These are phyloP conservation scores for Vaccinium corymbosum DNA, from an alignment of 148 eudicot species.

Conservation along the genomic window DNA sequence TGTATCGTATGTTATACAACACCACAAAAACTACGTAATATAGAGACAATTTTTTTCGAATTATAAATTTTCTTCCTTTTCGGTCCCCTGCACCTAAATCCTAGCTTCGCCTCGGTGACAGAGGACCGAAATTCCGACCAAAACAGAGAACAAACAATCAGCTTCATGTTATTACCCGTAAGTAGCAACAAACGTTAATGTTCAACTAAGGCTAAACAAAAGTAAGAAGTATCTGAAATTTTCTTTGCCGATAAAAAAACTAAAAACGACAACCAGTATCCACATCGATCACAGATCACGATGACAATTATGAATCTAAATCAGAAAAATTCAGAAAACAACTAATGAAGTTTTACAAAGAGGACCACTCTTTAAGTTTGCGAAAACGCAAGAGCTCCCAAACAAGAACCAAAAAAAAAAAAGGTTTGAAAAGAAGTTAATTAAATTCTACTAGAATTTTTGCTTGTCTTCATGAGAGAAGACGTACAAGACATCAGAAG, in stretches of 20 bases:
- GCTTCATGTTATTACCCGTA: neutral
- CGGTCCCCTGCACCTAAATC: neutral
- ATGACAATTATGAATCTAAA: neutral
- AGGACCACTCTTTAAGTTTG: neutral
- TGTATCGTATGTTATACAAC: neutral
- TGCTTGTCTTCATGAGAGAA: neutral
- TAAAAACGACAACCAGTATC: neutral
- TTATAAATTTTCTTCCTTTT: neutral
- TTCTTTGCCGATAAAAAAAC: too few species aligned
- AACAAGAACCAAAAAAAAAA: neutral
- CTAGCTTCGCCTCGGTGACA: too few species aligned
- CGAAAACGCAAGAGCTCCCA: neutral
- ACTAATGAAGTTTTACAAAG: neutral
- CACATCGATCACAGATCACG: neutral
- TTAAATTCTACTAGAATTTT: neutral
- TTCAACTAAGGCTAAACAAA: neutral
- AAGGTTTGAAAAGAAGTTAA: neutral
- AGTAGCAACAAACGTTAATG: neutral
- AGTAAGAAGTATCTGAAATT: neutral
- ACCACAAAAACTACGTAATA: neutral
- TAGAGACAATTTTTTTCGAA: neutral
- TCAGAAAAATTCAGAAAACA: neutral
- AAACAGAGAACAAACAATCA: neutral
- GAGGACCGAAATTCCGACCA: neutral
- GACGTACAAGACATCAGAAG: neutral